Percentiles rank a stretch among this genome's conserved stretches.
Conservation (phyloP, 192 early-diverging fungal genomes). For the Backusella liffmaniae region DNA sequence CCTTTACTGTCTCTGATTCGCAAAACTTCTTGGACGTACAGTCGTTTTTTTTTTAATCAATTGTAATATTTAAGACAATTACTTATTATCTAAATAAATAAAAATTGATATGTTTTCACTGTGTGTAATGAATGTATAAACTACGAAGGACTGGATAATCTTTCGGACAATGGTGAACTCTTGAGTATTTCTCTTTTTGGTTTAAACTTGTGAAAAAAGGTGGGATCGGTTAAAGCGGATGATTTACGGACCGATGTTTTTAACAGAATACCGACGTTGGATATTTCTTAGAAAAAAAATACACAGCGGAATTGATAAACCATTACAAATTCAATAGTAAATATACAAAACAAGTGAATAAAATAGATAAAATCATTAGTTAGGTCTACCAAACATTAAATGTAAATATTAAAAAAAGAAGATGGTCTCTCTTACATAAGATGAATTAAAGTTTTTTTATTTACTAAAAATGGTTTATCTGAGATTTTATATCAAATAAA, state of each 20-base stretch:
- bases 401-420: not conserved
- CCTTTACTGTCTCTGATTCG: no score
- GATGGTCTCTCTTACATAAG: not conserved
- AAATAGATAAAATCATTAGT: not conserved
- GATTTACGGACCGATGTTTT: not conserved
- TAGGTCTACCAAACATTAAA: not conserved
- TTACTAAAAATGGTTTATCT: not conserved
- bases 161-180: not conserved
- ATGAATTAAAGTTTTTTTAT: not conserved
- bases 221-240: not conserved
- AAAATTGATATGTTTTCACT: no score
- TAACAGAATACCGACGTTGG: not conserved
- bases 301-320: not conserved
- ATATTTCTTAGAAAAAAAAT: not conserved
- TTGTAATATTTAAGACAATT: no score
- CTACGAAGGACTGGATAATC: not conserved
- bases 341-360: not conserved
- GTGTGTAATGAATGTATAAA: no score
- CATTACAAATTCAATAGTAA: not conserved
- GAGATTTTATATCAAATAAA: not conserved
- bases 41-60: no score
- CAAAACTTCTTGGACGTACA: not conserved
- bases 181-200: not conserved
- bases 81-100: no score
- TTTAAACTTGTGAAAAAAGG: not conserved